Base-by-base conservation (phyloP, 2,329 filamentous ascomycete species). In the Clarireedia hainanense region DNA sequence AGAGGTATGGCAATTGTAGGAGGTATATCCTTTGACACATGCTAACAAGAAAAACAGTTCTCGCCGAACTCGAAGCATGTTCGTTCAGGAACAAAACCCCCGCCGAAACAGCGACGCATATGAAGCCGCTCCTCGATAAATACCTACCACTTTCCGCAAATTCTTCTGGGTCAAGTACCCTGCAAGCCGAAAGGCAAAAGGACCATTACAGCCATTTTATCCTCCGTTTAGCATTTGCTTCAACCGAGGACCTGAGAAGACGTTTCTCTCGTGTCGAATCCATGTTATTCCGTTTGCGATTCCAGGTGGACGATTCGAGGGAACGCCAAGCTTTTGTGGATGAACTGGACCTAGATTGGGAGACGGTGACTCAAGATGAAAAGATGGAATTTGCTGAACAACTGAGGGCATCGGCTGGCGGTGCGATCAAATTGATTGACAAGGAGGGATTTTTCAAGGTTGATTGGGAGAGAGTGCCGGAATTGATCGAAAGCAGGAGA, bases 151-250 rank as follows among this genome's bases (percentile, higher is more conserved):
- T 96, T 17, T 83, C 85, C 59, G 80, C 86, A 45, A 92, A 91
- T 67, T 86, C 82, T 55, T 88, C 88, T 1, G 76, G 66, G 58
- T 78, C 71, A 45, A 73, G 70, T 61, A 80, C 75, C 65, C 73
- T 92, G 14, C 78, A 81, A 24, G 73, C 81, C 36, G 89, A 99
- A 73, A 81, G 92, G 27, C 88, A 92, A 71, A 95, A 94, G 69
- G 94, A 99, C 65, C 94, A 99, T 73, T 99, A 97, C 73, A 94
- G 89, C 55, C 94, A 99, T 72, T 99, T 96, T 70, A 99, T 97
- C 59, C 80, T 99, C 5, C 85, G 94, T 0, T 81, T 99, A 45
- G 94, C 94, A 1, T 99, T 99, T 68, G 85, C 91, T 0, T 84
- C 87, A 2, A 96, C 92, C 0, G 91, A 96, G 68, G 94, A 99